Evolutionary conservation across 805 yeast genomes (phyloP).

Genomic region (Candida sithepensis): DNA sequence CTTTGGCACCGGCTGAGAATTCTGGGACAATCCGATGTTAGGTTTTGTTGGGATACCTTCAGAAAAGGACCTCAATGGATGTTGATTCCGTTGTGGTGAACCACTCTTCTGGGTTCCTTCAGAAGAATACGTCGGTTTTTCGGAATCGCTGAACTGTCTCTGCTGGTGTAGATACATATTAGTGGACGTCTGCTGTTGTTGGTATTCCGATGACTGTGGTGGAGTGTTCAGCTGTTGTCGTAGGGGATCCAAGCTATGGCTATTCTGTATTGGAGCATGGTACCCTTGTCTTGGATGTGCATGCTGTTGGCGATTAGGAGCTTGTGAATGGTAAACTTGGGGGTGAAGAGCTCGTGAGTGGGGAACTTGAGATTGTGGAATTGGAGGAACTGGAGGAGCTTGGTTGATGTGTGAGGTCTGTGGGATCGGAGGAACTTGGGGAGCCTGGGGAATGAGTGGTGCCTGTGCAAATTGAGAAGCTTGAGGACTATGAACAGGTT

Average conservation of each 20-base stretch:
- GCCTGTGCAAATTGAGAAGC: neutral
- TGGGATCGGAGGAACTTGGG: neutral
- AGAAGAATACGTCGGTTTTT: neutral
- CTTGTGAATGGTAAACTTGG: no score
- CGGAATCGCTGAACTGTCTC: neutral
- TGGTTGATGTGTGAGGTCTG: no score
- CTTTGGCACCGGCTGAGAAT: neutral
- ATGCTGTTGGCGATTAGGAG: neutral
- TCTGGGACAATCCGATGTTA: neutral
- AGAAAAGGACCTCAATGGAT: constrained; percentile 3
- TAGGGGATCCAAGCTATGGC: constrained; percentile 5
- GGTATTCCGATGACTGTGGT: neutral
- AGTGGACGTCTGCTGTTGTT: neutral
- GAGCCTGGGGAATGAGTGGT: neutral
- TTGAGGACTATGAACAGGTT: neutral
- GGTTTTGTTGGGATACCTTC: neutral
- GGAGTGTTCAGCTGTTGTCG: constrained; percentile 1
- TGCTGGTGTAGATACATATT: neutral
- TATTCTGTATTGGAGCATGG: neutral
- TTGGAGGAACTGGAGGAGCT: neutral
- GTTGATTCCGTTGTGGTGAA: neutral
- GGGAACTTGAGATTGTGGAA: no score
- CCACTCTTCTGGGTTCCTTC: neutral
- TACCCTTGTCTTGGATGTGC: neutral
- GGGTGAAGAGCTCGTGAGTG: no score